These are phyloP conservation scores for Atalantia buxifolia DNA, from an alignment of 345 rosid genomes.

Conservation along the genomic window DNA sequence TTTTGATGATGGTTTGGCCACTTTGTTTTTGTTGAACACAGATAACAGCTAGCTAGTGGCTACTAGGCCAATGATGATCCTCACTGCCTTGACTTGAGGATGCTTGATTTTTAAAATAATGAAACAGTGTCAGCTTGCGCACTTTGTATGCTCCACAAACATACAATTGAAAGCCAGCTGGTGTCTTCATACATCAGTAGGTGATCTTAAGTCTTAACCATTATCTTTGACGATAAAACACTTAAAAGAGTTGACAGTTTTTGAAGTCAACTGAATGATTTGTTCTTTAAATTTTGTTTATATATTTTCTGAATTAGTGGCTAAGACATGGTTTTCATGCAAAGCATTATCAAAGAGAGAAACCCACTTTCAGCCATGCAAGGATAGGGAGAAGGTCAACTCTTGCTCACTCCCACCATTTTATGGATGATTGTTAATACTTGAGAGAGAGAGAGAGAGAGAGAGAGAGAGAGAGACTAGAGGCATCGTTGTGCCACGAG, in stretches of 20 bases:
- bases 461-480: neutral
- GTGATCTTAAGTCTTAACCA: neutral
- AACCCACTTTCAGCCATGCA: neutral
- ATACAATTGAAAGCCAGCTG: neutral
- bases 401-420: neutral
- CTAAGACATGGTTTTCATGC: neutral
- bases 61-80: neutral
- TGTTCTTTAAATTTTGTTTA: neutral
- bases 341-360: neutral
- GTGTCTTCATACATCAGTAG: neutral
- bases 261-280: neutral
- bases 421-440: neutral
- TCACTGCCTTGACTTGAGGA: neutral
- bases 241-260: slow-evolving; percentile 7
- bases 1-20: no score
- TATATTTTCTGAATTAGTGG: slow-evolving; percentile 5
- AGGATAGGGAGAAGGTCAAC: neutral
- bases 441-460: no score
- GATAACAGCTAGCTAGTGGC: neutral
- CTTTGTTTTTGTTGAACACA: no score
- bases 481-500: neutral
- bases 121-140: neutral
- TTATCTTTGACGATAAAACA: slow-evolving; percentile 3
- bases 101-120: neutral
- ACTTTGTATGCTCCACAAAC: neutral